Evolutionary conservation across 441 rosid genomes (phyloP).

Genomic region (Erysimum cheiri): DNA sequence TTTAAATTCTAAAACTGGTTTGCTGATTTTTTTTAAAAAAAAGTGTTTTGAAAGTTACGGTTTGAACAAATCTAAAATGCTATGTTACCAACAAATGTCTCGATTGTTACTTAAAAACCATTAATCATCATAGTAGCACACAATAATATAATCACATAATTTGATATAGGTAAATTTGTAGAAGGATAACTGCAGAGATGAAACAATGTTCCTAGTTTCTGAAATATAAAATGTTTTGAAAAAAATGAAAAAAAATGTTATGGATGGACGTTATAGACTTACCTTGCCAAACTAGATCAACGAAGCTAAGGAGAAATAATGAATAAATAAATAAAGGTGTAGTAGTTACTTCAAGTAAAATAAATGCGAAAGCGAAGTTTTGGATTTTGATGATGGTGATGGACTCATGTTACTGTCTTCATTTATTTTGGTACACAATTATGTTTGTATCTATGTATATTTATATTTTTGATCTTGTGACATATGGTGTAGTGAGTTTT

Average conservation of each 20-base stretch:
- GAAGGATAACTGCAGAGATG: too few species aligned
- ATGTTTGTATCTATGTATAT: neutral
- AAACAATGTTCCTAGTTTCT: neutral
- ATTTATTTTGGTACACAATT: conserved; percentile 24
- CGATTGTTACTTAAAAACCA: neutral
- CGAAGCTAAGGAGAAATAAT: neutral
- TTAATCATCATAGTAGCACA: neutral
- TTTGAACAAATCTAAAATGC: neutral
- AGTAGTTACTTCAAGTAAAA: conserved; percentile 27
- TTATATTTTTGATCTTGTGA: neutral
- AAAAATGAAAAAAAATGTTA: neutral
- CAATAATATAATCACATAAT: neutral
- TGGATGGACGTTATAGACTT: conserved; percentile 15
- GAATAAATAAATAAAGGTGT: neutral
- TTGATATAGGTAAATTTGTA: neutral
- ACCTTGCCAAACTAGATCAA: conserved; percentile 38
- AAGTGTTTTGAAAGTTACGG: neutral
- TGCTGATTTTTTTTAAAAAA: neutral
- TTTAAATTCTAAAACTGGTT: neutral
- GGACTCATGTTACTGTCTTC: conserved; percentile 36
- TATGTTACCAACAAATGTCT: neutral
- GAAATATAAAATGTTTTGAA: neutral
- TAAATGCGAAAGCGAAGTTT: conserved; percentile 36
- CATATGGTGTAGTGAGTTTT: too few species aligned
- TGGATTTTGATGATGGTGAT: conserved; percentile 30